These are phyloP conservation scores for Fusarium solani-melongenae DNA, from an alignment of 2,329 filamentous ascomycete genomes.

Conservation along the genomic window DNA sequence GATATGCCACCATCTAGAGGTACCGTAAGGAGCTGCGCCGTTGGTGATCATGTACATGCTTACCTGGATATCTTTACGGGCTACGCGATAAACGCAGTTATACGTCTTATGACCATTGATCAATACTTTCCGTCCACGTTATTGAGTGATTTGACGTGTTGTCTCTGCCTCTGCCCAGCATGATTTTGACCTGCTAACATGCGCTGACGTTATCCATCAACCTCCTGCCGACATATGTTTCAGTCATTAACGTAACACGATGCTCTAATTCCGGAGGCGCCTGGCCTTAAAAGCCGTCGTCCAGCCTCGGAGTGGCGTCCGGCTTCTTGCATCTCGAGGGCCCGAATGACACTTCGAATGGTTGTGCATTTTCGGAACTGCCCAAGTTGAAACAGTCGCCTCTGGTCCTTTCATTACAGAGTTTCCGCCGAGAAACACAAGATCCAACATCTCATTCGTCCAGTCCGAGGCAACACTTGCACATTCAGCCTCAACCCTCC, in stretches of 20 bases:
- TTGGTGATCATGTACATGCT: conserved; percentile 10
- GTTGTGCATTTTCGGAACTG: conserved; percentile 34
- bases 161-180: not conserved
- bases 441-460: not conserved
- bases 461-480: not conserved
- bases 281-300: conserved; percentile 12
- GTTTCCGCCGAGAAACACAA: conserved; percentile 12
- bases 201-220: not conserved
- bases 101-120: not conserved
- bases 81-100: not conserved
- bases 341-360: conserved; percentile 8
- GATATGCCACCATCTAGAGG: conserved; percentile 16
- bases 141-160: not conserved
- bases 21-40: conserved; percentile 22
- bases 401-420: conserved; percentile 18
- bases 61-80: conserved; percentile 8
- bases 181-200: not conserved
- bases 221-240: not conserved
- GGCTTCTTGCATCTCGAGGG: conserved; percentile 33
- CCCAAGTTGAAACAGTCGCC: conserved; percentile 34
- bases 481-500: conserved; percentile 4
- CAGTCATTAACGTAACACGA: not conserved
- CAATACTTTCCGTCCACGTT: not conserved
- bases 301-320: conserved; percentile 32
- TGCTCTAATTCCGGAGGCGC: not conserved